These are phyloP conservation scores for Saksenaea vasiformis DNA, from an alignment of 371 early-diverging fungal species.

Conservation along the genomic window DNA sequence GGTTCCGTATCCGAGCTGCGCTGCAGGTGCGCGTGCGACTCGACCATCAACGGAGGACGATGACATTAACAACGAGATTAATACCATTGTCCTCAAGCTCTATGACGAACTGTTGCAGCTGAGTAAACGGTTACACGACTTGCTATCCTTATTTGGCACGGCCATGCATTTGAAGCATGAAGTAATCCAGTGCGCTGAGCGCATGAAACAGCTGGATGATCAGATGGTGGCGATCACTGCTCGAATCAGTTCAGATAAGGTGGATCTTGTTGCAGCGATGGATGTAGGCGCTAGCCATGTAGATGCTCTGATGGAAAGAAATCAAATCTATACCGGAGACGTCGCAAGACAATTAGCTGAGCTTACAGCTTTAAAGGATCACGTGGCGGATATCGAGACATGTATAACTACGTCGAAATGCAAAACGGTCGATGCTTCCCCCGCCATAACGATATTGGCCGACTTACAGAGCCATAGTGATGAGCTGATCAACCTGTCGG, in stretches of 20 bases:
- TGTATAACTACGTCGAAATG: background rate
- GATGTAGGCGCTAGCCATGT: background rate
- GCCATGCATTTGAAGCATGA: background rate
- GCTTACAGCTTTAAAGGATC: background rate
- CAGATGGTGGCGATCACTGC: background rate
- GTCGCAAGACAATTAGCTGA: background rate
- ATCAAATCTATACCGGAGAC: background rate
- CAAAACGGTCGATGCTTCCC: background rate
- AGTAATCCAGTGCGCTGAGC: slow-evolving; percentile 10
- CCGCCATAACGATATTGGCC: background rate
- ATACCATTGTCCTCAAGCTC: slow-evolving; percentile 15
- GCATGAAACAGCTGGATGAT: background rate
- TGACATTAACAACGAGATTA: slow-evolving; percentile 26
- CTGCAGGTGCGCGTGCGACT: slow-evolving; percentile 32
- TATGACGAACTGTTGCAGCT: slow-evolving; percentile 30
- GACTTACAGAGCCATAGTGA: background rate
- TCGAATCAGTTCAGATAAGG: background rate
- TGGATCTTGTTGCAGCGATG: background rate
- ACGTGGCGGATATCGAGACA: background rate
- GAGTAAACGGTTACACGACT: slow-evolving; percentile 14
- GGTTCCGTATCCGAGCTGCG: slow-evolving; percentile 30
- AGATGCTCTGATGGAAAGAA: background rate
- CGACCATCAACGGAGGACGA: slow-evolving; percentile 32
- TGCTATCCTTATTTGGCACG: slow-evolving; percentile 8
- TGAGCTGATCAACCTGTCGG: background rate